phyloP scores from a whole-genome alignment of 345 rosid species.

The Nephelium lappaceum region DNA sequence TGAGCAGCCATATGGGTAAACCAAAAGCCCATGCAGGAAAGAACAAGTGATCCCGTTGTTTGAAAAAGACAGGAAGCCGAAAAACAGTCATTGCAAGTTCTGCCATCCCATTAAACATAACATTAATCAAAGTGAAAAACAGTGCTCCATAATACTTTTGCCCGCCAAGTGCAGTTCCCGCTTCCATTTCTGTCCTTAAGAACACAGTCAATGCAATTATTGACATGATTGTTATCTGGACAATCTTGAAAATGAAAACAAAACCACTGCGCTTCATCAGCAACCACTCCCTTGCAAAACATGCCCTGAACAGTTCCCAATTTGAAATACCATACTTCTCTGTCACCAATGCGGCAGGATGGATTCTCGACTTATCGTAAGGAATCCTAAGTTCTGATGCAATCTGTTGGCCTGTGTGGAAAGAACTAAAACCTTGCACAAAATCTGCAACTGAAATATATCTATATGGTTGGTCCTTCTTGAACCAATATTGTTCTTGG shows the following conservation, averaged over 20 bases:
- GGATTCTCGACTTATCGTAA: constrained; percentile 55
- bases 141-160: constrained; percentile 57
- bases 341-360: constrained; percentile 65
- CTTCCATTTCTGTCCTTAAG: constrained; percentile 60
- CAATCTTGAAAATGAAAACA: constrained; percentile 58
- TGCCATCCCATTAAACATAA: constrained; percentile 74
- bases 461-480: constrained; percentile 48
- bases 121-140: constrained; percentile 53
- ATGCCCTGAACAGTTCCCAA: constrained; percentile 67
- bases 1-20: constrained; percentile 62
- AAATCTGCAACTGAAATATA: constrained; percentile 55
- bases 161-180: constrained; percentile 46
- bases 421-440: constrained; percentile 49
- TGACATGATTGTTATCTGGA: constrained; percentile 58
- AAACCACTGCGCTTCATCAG: constrained; percentile 68
- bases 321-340: constrained; percentile 73
- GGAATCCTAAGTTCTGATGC: constrained; percentile 51
- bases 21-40: constrained; percentile 74
- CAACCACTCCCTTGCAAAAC: constrained; percentile 73
- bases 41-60: constrained; percentile 71
- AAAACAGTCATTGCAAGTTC: constrained; percentile 61
- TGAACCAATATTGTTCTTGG: constrained; percentile 79
- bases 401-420: constrained; percentile 52
- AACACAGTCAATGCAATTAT: constrained; percentile 53
- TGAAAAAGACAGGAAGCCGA: constrained; percentile 69